Evolutionary conservation across 495 filamentous ascomycete genomes (phyloP).

Genomic region (Neurospora discreta): DNA sequence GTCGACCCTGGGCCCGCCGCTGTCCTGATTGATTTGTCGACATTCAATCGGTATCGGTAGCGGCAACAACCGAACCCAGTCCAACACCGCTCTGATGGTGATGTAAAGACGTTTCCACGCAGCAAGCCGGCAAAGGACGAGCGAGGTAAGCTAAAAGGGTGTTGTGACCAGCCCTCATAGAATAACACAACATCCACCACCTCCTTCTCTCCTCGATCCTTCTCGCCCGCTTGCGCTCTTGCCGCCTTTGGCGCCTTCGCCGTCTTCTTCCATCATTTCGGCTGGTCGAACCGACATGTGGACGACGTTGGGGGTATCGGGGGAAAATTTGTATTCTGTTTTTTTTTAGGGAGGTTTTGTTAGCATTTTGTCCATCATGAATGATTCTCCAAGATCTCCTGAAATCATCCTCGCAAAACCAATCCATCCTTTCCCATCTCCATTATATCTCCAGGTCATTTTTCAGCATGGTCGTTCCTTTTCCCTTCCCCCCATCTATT

Average conservation of each 20-base stretch:
- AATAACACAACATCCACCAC: constrained; percentile 70
- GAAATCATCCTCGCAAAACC: too few species aligned
- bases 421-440: too few species aligned
- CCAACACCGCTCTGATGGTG: background rate
- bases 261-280: constrained; percentile 73
- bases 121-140: background rate
- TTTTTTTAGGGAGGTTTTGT: constrained; percentile 5
- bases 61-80: background rate
- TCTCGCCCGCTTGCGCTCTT: constrained; percentile 49
- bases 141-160: constrained; percentile 1
- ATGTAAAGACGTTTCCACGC: background rate
- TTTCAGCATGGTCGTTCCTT: too few species aligned
- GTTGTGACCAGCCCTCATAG: constrained; percentile 32
- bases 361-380: background rate
- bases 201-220: constrained; percentile 49
- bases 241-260: constrained; percentile 56
- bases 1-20: background rate
- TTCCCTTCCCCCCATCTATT: too few species aligned
- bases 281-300: constrained; percentile 91
- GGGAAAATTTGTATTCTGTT: constrained; percentile 67
- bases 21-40: background rate
- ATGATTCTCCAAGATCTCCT: too few species aligned
- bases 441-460: too few species aligned
- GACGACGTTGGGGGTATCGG: constrained; percentile 64
- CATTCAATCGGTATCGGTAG: background rate